These are phyloP conservation scores for Osmanthus fragrans DNA, from an alignment of 257 asterid genomes.

Conservation along the genomic window DNA sequence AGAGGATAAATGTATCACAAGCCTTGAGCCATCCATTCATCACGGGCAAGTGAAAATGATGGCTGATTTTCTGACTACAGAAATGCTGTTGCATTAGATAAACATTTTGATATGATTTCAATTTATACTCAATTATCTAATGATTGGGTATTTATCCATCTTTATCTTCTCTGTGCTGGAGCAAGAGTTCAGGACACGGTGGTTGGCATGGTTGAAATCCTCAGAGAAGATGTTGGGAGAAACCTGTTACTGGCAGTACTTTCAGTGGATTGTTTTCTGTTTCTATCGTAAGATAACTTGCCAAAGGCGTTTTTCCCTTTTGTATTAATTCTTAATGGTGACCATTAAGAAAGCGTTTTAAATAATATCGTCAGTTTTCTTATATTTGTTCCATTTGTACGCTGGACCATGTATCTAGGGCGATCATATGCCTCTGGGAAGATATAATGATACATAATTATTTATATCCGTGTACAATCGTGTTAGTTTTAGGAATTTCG, in stretches of 20 bases:
- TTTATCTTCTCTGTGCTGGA: conserved; percentile 66
- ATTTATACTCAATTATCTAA: conserved; percentile 66
- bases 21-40: conserved; percentile 98
- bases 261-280: conserved; percentile 90
- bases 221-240: conserved; percentile 54
- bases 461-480: conserved; percentile 21
- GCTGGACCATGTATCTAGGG: conserved; percentile 39
- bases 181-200: conserved; percentile 49
- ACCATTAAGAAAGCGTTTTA: conserved; percentile 45
- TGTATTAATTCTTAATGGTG: conserved; percentile 70
- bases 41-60: conserved; percentile 98
- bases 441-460: conserved; percentile 34
- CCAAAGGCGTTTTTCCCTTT: conserved; percentile 67
- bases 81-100: conserved; percentile 69
- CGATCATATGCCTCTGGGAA: conserved; percentile 30
- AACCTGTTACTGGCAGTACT: conserved; percentile 74
- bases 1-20: conserved; percentile 92
- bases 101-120: conserved; percentile 56
- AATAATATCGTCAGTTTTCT: conserved; percentile 26
- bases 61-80: conserved; percentile 79
- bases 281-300: conserved; percentile 96
- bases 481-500: conserved; percentile 24
- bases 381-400: conserved; percentile 25
- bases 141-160: conserved; percentile 67
- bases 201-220: conserved; percentile 45